Conservation (phyloP, 139 green algal species). For the Pleodorina starrii region DNA sequence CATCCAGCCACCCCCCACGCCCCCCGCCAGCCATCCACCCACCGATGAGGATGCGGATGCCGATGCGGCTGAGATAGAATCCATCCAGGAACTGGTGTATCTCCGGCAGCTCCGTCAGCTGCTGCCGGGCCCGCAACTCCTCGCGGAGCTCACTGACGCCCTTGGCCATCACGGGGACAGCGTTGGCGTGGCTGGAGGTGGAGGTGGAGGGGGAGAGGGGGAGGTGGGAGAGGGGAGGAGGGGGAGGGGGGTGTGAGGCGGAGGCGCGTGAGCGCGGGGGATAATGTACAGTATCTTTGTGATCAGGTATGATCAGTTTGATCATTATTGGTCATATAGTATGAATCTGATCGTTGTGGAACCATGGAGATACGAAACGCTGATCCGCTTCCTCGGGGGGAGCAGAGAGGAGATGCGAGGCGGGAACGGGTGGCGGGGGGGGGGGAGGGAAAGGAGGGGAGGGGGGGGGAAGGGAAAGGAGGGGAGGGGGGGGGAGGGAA, state of each 20-base stretch:
- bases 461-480: conserved; percentile 35
- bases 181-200: conserved; percentile 84
- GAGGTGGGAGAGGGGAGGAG: conserved; percentile 29
- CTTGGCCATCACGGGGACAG: conserved; percentile 97
- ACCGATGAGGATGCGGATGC: conserved; percentile 98
- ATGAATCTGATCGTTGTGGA: no score
- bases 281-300: no score
- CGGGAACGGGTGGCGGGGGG: no score
- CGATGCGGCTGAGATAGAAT: conserved; percentile 98
- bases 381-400: no score
- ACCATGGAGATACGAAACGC: no score
- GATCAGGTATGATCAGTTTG: no score
- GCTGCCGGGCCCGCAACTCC: conserved; percentile 49
- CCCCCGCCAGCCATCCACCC: conserved; percentile 23
- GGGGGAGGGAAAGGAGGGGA: no score
- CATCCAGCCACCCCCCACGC: background rate
- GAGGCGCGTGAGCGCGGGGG: no score
- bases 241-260: background rate
- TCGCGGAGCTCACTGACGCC: conserved; percentile 84
- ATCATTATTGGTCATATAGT: no score
- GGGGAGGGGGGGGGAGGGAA: background rate
- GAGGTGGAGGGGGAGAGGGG: conserved; percentile 8
- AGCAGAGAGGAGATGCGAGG: no score
- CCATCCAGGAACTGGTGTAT: conserved; percentile 98
- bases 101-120: conserved; percentile 91